These are phyloP conservation scores for Zizania palustris DNA, from an alignment of 202 grass and related monocot species.

Conservation along the genomic window DNA sequence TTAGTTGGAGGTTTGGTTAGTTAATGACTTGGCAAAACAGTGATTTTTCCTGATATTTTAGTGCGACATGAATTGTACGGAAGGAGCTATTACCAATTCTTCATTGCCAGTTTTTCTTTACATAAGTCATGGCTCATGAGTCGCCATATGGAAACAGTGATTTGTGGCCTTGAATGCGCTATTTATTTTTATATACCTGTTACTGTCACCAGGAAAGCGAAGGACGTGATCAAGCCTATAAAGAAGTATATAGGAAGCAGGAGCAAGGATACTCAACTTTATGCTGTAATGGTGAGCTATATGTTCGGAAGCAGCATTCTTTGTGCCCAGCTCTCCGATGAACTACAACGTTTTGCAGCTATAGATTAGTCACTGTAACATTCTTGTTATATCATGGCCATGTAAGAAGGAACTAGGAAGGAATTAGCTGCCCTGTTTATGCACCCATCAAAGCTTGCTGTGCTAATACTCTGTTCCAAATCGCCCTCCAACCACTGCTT, in stretches of 20 bases:
- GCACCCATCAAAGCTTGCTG: background rate
- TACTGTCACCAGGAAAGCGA: conserved; percentile 75
- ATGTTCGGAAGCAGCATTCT: background rate
- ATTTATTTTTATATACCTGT: conserved; percentile 12
- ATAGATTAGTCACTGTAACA: conserved; percentile 20
- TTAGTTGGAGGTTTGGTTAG: background rate
- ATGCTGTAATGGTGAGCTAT: conserved; percentile 79
- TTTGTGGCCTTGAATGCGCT: conserved; percentile 17
- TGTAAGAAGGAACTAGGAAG: conserved; percentile 2
- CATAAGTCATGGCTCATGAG: conserved; percentile 24
- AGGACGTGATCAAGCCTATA: conserved; percentile 87
- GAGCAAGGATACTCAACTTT: conserved; percentile 73
- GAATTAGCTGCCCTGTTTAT: background rate
- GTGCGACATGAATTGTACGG: conserved; percentile 33
- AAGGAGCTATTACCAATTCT: conserved; percentile 3
- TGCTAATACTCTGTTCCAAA: background rate
- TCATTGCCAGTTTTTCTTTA: conserved; percentile 32
- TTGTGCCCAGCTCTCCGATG: background rate
- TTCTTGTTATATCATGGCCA: background rate
- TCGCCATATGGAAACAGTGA: conserved; percentile 46
- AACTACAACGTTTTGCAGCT: background rate
- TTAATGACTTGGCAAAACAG: conserved; percentile 3
- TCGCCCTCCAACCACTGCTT: background rate
- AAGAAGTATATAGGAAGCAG: conserved; percentile 77
- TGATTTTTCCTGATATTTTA: conserved; percentile 23